Evolutionary conservation across 495 filamentous ascomycete genomes (phyloP).

Genomic region (Haplographium delicatum): DNA sequence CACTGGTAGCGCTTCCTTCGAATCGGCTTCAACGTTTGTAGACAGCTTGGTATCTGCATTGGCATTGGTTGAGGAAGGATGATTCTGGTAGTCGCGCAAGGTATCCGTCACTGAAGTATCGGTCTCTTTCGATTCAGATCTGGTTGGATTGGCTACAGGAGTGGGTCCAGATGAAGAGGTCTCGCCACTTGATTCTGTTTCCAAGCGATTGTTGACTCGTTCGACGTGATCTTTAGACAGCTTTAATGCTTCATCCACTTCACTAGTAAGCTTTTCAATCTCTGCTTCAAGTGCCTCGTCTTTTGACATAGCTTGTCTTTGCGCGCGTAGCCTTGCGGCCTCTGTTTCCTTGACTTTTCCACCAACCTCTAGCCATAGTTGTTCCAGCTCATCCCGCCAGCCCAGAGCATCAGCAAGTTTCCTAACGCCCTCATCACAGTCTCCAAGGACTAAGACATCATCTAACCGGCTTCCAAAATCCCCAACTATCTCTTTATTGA

Average conservation of each 20-base stretch:
- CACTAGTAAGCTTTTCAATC: conserved; percentile 46
- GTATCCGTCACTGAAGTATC: too few relatives aligned
- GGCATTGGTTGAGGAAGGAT: too few relatives aligned
- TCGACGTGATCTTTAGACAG: conserved; percentile 42
- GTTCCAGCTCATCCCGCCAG: conserved; percentile 82
- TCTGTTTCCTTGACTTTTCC: conserved; percentile 33
- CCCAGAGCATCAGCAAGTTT: conserved; percentile 76
- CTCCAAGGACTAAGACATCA: conserved; percentile 68
- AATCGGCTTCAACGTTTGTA: too few relatives aligned
- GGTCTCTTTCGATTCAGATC: too few relatives aligned
- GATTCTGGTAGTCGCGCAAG: too few relatives aligned
- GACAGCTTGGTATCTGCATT: too few relatives aligned
- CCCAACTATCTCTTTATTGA: conserved; percentile 86
- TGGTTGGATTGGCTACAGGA: too few relatives aligned
- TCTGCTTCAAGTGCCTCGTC: conserved; percentile 53
- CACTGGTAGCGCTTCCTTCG: too few relatives aligned
- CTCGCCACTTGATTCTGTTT: conserved; percentile 4
- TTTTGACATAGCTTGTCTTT: conserved; percentile 25
- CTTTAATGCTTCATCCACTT: conserved; percentile 46
- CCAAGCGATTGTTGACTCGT: conserved; percentile 35
- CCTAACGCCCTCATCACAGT: conserved; percentile 80
- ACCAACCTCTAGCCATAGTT: conserved; percentile 54
- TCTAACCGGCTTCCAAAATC: conserved; percentile 68
- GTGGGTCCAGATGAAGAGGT: conserved; percentile 3
- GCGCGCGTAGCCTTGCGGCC: conserved; percentile 22